Evolutionary conservation across 2,329 filamentous ascomycete genomes (phyloP).

Genomic region (Drechslerella coelobrocha): DNA sequence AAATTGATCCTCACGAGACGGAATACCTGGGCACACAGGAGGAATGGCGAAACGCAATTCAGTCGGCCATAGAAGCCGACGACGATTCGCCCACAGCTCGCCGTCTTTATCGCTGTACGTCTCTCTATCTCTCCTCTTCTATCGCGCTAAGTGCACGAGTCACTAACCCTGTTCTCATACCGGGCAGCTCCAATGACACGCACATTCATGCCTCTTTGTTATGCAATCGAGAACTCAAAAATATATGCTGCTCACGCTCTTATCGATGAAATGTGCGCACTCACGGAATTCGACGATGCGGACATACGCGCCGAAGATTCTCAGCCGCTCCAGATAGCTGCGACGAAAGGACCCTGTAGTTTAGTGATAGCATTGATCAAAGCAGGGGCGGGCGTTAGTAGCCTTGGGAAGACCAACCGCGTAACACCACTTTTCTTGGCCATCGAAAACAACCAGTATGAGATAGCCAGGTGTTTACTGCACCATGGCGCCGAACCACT

Average conservation of each 20-base stretch:
- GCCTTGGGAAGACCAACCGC: neutral
- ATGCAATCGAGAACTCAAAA: conserved; percentile 3
- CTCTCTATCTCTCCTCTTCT: neutral
- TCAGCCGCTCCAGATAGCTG: conserved; percentile 19
- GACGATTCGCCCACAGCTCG: conserved; percentile 28
- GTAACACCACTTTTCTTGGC: conserved; percentile 7
- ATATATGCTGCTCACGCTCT: conserved; percentile 21
- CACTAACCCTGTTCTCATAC: neutral
- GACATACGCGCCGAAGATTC: too few species aligned
- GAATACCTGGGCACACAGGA: too few species aligned
- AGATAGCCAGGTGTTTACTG: conserved; percentile 1
- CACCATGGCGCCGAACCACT: conserved; percentile 14
- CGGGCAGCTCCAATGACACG: too few species aligned
- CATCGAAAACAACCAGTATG: neutral
- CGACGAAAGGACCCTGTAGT: neutral
- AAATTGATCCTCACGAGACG: neutral
- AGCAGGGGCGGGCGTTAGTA: conserved; percentile 9
- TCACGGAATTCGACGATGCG: too few species aligned
- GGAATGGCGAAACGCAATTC: neutral
- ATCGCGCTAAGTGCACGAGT: too few species aligned
- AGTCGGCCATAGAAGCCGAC: conserved; percentile 25
- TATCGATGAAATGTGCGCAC: conserved; percentile 24
- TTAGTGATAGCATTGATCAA: conserved; percentile 16
- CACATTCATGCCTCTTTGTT: conserved; percentile 21
- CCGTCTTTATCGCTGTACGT: conserved; percentile 34